These are phyloP conservation scores for Didymella pinodella DNA, from an alignment of 2,329 filamentous ascomycete species.

Conservation along the genomic window DNA sequence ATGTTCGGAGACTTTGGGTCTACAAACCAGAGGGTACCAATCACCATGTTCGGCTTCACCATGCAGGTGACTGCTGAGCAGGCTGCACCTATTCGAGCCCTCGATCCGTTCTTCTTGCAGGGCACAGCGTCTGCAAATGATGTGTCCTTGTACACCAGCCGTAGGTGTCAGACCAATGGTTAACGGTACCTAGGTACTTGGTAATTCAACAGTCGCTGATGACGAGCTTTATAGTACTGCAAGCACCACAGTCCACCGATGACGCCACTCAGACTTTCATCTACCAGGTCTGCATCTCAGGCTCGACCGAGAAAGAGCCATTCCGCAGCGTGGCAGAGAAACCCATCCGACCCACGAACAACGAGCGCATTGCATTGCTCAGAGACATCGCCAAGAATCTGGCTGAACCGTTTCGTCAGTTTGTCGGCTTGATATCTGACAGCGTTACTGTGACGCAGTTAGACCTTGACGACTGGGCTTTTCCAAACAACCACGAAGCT, in stretches of 20 bases:
- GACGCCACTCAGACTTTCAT: neutral
- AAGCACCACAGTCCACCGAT: constrained; percentile 8
- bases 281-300: constrained; percentile 23
- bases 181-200: neutral
- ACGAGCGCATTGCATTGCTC: constrained; percentile 7
- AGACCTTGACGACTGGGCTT: constrained; percentile 19
- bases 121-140: constrained; percentile 17
- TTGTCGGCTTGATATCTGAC: constrained; percentile 12
- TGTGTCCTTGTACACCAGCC: constrained; percentile 18
- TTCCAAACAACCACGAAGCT: neutral
- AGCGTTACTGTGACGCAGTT: constrained; percentile 13
- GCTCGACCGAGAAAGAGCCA: constrained; percentile 6
- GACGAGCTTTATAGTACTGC: constrained; percentile 10
- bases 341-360: neutral
- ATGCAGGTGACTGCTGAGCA: constrained; percentile 16
- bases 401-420: constrained; percentile 20
- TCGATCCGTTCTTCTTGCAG: constrained; percentile 28
- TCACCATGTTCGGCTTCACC: constrained; percentile 22
- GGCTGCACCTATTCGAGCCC: constrained; percentile 17
- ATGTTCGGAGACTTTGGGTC: neutral
- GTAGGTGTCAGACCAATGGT: neutral
- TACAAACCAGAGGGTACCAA: neutral
- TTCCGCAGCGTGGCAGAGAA: neutral
- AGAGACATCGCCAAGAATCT: neutral
- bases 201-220: neutral